phyloP scores from a whole-genome alignment of 2,329 filamentous ascomycete genomes.

The Thelonectria discophora region DNA sequence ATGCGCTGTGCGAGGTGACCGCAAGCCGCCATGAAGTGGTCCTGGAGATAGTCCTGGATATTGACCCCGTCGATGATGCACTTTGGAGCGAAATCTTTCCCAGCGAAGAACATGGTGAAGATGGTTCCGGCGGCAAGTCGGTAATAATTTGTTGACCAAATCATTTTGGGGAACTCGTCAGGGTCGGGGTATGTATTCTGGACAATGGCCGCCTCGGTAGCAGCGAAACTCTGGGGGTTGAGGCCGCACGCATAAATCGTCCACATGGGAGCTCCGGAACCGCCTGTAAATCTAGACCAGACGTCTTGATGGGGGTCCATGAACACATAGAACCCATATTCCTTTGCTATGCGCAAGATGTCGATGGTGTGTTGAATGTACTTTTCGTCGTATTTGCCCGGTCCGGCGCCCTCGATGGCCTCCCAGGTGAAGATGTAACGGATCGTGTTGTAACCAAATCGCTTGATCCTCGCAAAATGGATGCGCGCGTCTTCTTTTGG shows the following conservation, averaged over 20 bases:
- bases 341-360: constrained; percentile 82
- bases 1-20: constrained; percentile 84
- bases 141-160: constrained; percentile 98
- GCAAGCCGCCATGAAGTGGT: constrained; percentile 83
- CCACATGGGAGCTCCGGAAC: constrained; percentile 97
- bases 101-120: constrained; percentile 93
- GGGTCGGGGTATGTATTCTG: constrained; percentile 93
- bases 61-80: constrained; percentile 95
- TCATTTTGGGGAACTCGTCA: constrained; percentile 94
- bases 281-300: constrained; percentile 94
- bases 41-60: constrained; percentile 93
- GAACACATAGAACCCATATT: constrained; percentile 94
- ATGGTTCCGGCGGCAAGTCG: constrained; percentile 87
- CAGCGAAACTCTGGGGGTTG: constrained; percentile 84
- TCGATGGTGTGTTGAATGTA: constrained; percentile 93
- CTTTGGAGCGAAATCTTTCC: constrained; percentile 91
- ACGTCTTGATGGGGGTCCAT: constrained; percentile 99
- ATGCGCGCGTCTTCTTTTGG: constrained; percentile 80
- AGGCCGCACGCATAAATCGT: constrained; percentile 94
- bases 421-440: constrained; percentile 99
- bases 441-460: constrained; percentile 95
- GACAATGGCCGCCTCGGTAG: constrained; percentile 90
- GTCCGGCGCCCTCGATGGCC: constrained; percentile 92
- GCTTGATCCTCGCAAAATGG: constrained; percentile 86
- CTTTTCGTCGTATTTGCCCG: constrained; percentile 90